Percentiles rank a stretch among this genome's conserved stretches.
Conservation (phyloP, 768 basidiomycete species). For the Trametopsis cervina region DNA sequence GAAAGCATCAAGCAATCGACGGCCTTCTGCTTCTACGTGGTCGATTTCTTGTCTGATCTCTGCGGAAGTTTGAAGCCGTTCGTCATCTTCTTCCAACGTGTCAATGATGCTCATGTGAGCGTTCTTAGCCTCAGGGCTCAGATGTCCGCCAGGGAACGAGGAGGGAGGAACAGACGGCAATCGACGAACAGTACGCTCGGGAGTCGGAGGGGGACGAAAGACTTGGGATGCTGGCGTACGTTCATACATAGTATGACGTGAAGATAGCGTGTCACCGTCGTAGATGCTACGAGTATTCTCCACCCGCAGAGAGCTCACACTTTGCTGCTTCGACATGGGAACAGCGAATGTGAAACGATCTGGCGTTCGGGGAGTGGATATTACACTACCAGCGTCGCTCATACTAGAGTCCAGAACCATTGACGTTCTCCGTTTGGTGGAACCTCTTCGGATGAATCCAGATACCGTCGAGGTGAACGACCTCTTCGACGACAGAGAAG, state of each 20-base stretch:
- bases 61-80: conserved; percentile 49
- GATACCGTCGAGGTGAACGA: conserved; percentile 29
- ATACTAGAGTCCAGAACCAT: conserved; percentile 14
- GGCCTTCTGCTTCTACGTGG: conserved; percentile 63
- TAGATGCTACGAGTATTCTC: conserved; percentile 38
- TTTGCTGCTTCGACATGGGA: conserved; percentile 38
- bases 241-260: conserved; percentile 18
- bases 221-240: conserved; percentile 8
- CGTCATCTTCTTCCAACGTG: conserved; percentile 43
- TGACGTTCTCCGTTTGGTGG: conserved; percentile 23
- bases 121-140: conserved; percentile 5
- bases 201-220: conserved; percentile 12
- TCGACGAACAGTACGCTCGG: conserved; percentile 15
- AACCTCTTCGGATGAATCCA: conserved; percentile 27
- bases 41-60: conserved; percentile 63
- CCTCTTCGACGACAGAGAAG: conserved; percentile 28
- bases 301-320: conserved; percentile 40
- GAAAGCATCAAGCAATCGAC: conserved; percentile 70
- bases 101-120: conserved; percentile 22
- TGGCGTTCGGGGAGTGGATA: conserved; percentile 19
- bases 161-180: conserved; percentile 27
- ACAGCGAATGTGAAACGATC: conserved; percentile 13
- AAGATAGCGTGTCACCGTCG: conserved; percentile 14
- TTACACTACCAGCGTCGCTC: conserved; percentile 24
- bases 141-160: conserved; percentile 20